Evolutionary conservation across 352 stramenopile species (phyloP).

Genomic region (Thalassiosira gravida): DNA sequence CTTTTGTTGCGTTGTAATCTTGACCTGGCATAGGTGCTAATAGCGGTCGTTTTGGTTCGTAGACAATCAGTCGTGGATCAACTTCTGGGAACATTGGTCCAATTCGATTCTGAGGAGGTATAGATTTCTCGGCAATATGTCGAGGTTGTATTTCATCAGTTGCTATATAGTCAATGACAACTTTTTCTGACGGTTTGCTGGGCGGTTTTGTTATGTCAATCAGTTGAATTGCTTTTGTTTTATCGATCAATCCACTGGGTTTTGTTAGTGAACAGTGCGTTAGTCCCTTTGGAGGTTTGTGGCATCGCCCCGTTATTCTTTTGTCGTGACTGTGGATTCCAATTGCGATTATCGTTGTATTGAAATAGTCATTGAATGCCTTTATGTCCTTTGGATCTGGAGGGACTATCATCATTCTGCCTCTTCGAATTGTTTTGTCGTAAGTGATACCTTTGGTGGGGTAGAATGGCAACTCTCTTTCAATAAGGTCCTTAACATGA

Average conservation of each 20-base stretch:
- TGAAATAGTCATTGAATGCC: conserved; percentile 16
- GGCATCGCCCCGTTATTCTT: conserved; percentile 10
- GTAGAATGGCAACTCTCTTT: conserved; percentile 31
- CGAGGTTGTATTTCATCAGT: conserved; percentile 20
- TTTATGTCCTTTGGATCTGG: conserved; percentile 24
- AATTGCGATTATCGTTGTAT: conserved; percentile 11
- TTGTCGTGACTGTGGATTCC: conserved; percentile 27
- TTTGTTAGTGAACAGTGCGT: conserved; percentile 20
- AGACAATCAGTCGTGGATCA: conserved; percentile 34
- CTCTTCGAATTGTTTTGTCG: not conserved
- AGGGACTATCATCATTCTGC: conserved; percentile 17
- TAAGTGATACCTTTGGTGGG: no score
- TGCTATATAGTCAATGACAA: no score
- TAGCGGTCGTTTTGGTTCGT: conserved; percentile 12
- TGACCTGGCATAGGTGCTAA: conserved; percentile 3
- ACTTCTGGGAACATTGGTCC: not conserved
- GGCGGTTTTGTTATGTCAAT: conserved; percentile 17
- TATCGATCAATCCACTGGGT: conserved; percentile 16
- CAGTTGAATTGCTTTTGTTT: conserved; percentile 28
- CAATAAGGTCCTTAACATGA: conserved; percentile 43
- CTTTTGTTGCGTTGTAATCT: conserved; percentile 12
- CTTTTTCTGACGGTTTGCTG: conserved; percentile 12
- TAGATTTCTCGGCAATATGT: conserved; percentile 3
- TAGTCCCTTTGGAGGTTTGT: conserved; percentile 32
- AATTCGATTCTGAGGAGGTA: conserved; percentile 7